Evolutionary conservation across 2,329 filamentous ascomycete species (phyloP).

Genomic region (Dactylellina cionopaga): DNA sequence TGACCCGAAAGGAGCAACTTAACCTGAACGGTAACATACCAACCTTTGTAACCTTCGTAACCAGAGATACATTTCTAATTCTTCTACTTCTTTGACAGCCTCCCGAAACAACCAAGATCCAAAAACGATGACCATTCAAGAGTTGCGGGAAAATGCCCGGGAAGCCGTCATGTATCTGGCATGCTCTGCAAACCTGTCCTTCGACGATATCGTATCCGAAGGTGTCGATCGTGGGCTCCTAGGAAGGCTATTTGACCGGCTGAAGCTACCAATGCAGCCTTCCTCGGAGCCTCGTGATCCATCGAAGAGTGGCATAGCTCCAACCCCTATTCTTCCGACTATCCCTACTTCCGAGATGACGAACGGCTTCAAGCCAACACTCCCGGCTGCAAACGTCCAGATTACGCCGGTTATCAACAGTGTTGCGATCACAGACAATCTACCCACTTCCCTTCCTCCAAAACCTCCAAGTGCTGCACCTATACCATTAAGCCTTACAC

Average conservation of each 20-base stretch:
- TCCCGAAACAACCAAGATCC: slow-evolving; percentile 9
- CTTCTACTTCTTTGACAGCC: not conserved
- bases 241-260: slow-evolving; percentile 72
- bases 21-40: slow-evolving; percentile 8
- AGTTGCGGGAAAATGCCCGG: slow-evolving; percentile 69
- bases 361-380: slow-evolving; percentile 3
- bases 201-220: slow-evolving; percentile 76
- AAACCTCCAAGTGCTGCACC: slow-evolving; percentile 7
- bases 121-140: slow-evolving; percentile 7
- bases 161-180: slow-evolving; percentile 72
- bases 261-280: slow-evolving; percentile 67
- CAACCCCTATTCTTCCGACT: not conserved
- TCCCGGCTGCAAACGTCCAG: slow-evolving; percentile 1
- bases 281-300: slow-evolving; percentile 1
- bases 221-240: slow-evolving; percentile 74
- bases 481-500: not conserved
- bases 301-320: slow-evolving; percentile 17
- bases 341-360: not conserved
- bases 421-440: not conserved
- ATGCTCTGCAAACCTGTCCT: slow-evolving; percentile 74
- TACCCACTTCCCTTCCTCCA: slow-evolving; percentile 32
- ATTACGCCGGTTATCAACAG: not conserved
- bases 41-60: not conserved
- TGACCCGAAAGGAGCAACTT: not conserved
- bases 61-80: slow-evolving; percentile 4